Conservation (phyloP, 441 rosid species). For the Syzygium syzygioides region DNA sequence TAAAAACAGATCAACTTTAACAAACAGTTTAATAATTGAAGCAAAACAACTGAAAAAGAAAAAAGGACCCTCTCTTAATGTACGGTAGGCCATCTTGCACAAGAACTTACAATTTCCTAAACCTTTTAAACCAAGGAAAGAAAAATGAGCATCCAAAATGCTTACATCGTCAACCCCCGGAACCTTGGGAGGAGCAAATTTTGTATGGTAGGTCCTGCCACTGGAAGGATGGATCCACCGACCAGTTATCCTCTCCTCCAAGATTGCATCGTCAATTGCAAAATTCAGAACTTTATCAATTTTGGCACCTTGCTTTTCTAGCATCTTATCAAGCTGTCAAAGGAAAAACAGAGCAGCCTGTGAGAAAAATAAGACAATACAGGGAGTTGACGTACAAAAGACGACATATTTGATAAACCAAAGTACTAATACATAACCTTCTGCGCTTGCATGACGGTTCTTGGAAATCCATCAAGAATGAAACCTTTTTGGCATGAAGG, state of each 20-base stretch:
- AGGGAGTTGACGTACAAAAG: background rate
- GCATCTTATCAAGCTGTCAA: slow-evolving; percentile 55
- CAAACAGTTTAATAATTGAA: background rate
- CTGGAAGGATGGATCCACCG: slow-evolving; percentile 65
- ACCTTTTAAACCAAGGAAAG: background rate
- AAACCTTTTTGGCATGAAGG: slow-evolving; percentile 59
- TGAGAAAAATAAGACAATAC: background rate
- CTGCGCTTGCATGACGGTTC: slow-evolving; percentile 59
- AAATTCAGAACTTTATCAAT: slow-evolving; percentile 54
- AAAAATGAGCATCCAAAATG: background rate
- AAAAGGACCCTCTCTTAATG: background rate
- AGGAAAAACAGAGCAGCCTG: background rate
- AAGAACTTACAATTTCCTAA: background rate
- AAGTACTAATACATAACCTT: slow-evolving; percentile 26
- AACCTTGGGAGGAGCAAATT: slow-evolving; percentile 47
- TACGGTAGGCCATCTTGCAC: background rate
- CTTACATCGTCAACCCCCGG: slow-evolving; percentile 56
- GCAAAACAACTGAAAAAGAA: background rate
- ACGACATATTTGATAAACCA: background rate
- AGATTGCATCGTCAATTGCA: slow-evolving; percentile 52
- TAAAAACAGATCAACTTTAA: background rate
- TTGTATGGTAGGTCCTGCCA: slow-evolving; percentile 62
- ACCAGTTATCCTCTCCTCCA: slow-evolving; percentile 71
- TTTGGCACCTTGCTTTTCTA: slow-evolving; percentile 40
- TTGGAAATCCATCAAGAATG: slow-evolving; percentile 66